Evolutionary conservation across 1,284 basidiomycete species (phyloP).

Genomic region (Ustilago trichophora): DNA sequence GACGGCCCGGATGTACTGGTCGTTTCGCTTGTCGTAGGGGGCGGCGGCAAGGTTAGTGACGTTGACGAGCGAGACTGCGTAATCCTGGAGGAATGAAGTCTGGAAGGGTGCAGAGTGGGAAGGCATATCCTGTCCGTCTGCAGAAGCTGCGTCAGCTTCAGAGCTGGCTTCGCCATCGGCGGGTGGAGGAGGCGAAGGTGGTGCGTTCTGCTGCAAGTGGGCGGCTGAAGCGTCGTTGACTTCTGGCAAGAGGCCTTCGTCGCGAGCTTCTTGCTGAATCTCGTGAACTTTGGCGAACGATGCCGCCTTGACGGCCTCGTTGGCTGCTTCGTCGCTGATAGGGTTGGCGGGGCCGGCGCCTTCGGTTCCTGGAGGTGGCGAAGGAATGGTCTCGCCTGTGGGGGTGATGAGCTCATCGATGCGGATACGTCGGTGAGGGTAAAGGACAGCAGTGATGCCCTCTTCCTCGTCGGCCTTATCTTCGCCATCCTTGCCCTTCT

Average conservation of each 20-base stretch:
- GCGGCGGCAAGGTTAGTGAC: slow-evolving; percentile 82
- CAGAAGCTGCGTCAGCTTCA: slow-evolving; percentile 3
- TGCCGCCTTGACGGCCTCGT: slow-evolving; percentile 41
- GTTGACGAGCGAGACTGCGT: slow-evolving; percentile 87
- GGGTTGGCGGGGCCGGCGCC: slow-evolving; percentile 48
- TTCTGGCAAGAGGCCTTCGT: slow-evolving; percentile 44
- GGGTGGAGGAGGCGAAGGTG: slow-evolving; percentile 24
- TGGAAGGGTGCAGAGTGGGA: slow-evolving; percentile 72
- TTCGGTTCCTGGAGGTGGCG: slow-evolving; percentile 45
- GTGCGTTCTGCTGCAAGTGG: slow-evolving; percentile 25
- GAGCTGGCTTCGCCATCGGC: slow-evolving; percentile 1
- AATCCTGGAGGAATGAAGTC: slow-evolving; percentile 89
- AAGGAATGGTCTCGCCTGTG: slow-evolving; percentile 41
- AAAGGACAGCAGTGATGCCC: slow-evolving; percentile 86
- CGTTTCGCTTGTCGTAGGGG: slow-evolving; percentile 83
- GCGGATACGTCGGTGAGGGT: slow-evolving; percentile 90
- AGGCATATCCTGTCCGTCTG: slow-evolving; percentile 42
- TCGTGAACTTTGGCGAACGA: slow-evolving; percentile 46
- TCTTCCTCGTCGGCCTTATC: slow-evolving; percentile 83
- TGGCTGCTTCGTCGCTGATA: slow-evolving; percentile 47
- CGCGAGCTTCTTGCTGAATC: slow-evolving; percentile 49
- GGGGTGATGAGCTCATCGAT: slow-evolving; percentile 79
- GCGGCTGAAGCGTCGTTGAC: slow-evolving; percentile 38
- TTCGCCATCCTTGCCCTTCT: slow-evolving; percentile 70
- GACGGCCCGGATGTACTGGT: slow-evolving; percentile 83